These are phyloP conservation scores for Silene uniflora DNA, from an alignment of 148 eudicot genomes.

Conservation along the genomic window DNA sequence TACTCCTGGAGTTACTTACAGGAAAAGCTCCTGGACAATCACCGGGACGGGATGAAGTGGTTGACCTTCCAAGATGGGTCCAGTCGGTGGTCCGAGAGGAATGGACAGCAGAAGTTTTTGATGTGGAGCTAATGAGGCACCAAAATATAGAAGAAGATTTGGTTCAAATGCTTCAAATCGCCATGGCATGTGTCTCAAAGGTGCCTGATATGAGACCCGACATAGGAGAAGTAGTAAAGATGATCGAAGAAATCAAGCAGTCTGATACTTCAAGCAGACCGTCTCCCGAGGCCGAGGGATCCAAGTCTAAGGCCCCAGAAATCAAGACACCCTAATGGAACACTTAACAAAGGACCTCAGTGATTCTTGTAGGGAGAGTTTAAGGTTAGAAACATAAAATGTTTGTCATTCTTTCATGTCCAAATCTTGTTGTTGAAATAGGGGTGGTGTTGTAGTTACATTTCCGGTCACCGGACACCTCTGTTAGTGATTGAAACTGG, in stretches of 20 bases:
- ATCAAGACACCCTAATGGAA: slow-evolving; percentile 35
- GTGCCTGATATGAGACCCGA: slow-evolving; percentile 76
- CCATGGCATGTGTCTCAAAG: slow-evolving; percentile 79
- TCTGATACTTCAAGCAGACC: slow-evolving; percentile 45
- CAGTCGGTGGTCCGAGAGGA: slow-evolving; percentile 94
- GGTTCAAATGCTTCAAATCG: slow-evolving; percentile 94
- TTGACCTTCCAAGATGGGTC: slow-evolving; percentile 88
- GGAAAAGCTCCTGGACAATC: slow-evolving; percentile 79
- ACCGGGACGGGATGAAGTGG: slow-evolving; percentile 65
- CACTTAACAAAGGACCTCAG: not conserved
- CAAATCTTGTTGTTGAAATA: slow-evolving; percentile 3
- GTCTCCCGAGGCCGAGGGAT: slow-evolving; percentile 51
- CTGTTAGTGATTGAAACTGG: slow-evolving; percentile 9
- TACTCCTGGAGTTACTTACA: slow-evolving; percentile 80
- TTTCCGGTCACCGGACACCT: slow-evolving; percentile 3
- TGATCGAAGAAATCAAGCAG: slow-evolving; percentile 68
- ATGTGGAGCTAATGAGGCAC: slow-evolving; percentile 61
- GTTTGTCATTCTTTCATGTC: slow-evolving; percentile 18
- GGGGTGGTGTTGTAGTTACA: slow-evolving; percentile 22
- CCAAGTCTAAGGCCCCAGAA: slow-evolving; percentile 36
- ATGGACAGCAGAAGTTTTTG: slow-evolving; percentile 97
- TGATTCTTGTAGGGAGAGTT: slow-evolving; percentile 24
- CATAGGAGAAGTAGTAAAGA: slow-evolving; percentile 67
- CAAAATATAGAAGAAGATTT: slow-evolving; percentile 84
- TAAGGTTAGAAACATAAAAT: slow-evolving; percentile 14